Conservation (phyloP, 1,284 basidiomycete genomes). For the Fomitopsis pinicola region DNA sequence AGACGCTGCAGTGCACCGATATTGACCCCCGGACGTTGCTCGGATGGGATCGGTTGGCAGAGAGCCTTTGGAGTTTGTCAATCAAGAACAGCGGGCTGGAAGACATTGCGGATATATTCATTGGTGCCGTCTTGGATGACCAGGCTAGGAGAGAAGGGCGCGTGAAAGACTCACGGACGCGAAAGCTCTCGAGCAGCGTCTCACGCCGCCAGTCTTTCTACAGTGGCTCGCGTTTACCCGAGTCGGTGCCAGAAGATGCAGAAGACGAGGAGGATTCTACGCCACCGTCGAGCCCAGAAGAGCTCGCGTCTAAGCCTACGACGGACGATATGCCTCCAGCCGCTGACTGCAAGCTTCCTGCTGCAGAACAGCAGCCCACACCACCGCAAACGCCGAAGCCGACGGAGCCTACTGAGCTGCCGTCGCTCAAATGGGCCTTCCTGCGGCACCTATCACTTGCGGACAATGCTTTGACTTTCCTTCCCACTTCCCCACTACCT, state of each 20-base stretch:
- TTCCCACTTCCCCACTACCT: conserved; percentile 70
- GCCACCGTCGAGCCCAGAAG: conserved; percentile 1
- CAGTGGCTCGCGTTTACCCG: conserved; percentile 44
- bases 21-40: conserved; percentile 81
- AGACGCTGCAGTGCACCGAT: conserved; percentile 69
- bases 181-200: conserved; percentile 38
- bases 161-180: conserved; percentile 40
- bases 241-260: conserved; percentile 54
- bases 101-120: conserved; percentile 78
- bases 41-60: conserved; percentile 80
- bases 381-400: conserved; percentile 20
- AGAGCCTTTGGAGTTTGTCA: conserved; percentile 69
- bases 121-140: conserved; percentile 75
- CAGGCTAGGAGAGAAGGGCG: conserved; percentile 56
- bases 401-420: conserved; percentile 34
- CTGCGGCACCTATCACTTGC: conserved; percentile 77
- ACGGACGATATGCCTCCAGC: not conserved
- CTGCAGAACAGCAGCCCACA: conserved; percentile 17
- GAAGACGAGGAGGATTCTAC: conserved; percentile 31
- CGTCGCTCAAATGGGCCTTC: conserved; percentile 73
- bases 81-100: conserved; percentile 78
- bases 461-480: conserved; percentile 81
- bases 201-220: conserved; percentile 47
- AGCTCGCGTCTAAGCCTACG: not conserved
- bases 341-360: conserved; percentile 12